Percentiles rank a stretch among this genome's conserved stretches.
Conservation (phyloP, 768 basidiomycete species). For the Suillus placidus region DNA sequence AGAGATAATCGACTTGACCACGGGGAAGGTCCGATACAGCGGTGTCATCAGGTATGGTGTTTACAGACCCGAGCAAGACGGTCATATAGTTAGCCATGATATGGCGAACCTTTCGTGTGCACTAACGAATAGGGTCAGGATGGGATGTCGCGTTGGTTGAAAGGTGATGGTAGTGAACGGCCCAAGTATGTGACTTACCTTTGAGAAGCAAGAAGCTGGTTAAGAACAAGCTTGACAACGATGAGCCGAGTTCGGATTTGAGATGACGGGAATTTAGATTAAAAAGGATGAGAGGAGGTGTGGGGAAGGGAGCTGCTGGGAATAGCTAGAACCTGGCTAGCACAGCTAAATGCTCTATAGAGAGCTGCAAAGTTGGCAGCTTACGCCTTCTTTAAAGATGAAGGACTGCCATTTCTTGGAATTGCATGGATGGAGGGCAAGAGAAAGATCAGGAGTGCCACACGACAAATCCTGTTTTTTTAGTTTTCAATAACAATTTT, state of each 20-base stretch:
- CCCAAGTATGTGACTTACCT: not conserved
- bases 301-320: not conserved
- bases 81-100: conserved; percentile 71
- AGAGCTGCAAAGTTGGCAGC: not conserved
- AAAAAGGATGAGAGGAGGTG: not conserved
- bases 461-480: not conserved
- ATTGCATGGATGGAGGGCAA: conserved; percentile 6
- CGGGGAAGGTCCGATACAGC: conserved; percentile 81
- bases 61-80: conserved; percentile 67
- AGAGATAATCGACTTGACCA: conserved; percentile 98
- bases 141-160: conserved; percentile 2
- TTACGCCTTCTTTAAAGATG: not conserved
- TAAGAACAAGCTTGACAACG: not conserved
- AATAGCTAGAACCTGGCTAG: not conserved
- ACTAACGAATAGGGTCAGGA: not conserved
- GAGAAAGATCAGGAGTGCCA: conserved; percentile 7
- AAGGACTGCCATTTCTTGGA: not conserved
- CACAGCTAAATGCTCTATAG: conserved; percentile 1
- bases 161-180: not conserved
- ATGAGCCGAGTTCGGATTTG: conserved; percentile 1
- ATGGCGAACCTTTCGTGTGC: not conserved
- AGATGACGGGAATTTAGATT: conserved; percentile 1
- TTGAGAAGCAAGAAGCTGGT: not conserved
- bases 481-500: not conserved
- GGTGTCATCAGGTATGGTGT: conserved; percentile 70